Percentiles rank a stretch among this genome's conserved stretches.
These are phyloP conservation scores for Glebionis coronaria DNA, from an alignment of 129 eudicot species.

Conservation along the genomic window DNA sequence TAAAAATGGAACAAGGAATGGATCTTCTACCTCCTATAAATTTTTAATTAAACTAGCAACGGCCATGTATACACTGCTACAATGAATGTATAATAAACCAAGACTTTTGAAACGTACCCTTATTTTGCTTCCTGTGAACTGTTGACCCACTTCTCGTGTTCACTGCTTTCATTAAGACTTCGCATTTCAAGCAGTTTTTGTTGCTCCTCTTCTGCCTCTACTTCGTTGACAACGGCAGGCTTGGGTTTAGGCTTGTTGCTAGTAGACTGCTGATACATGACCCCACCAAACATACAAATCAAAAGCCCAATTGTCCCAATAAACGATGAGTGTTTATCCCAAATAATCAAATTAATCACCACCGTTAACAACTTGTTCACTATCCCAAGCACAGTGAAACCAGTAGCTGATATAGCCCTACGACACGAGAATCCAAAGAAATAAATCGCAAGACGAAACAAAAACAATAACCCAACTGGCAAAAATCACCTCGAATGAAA, in stretches of 20 bases:
- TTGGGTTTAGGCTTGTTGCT: slow-evolving; percentile 48
- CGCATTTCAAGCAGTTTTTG: slow-evolving; percentile 42
- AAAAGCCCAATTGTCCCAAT: slow-evolving; percentile 91
- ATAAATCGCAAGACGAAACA: slow-evolving; percentile 94
- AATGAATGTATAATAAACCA: not conserved
- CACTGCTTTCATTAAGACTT: slow-evolving; percentile 9
- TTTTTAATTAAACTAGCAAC: not conserved
- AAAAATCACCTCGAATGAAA: slow-evolving; percentile 71
- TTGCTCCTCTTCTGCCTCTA: slow-evolving; percentile 18
- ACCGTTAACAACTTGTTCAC: slow-evolving; percentile 91
- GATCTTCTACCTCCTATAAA: slow-evolving; percentile 4
- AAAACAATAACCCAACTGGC: slow-evolving; percentile 84
- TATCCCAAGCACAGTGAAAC: slow-evolving; percentile 95
- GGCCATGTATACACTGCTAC: not conserved
- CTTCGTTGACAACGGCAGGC: slow-evolving; percentile 43
- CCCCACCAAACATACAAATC: slow-evolving; percentile 92
- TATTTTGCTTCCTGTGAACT: too few relatives aligned
- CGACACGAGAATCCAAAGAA: slow-evolving; percentile 98
- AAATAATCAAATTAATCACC: slow-evolving; percentile 84
- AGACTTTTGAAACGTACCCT: not conserved
- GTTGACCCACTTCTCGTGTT: slow-evolving; percentile 10
- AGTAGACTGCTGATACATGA: slow-evolving; percentile 92
- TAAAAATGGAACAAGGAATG: not conserved
- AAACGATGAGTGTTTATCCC: slow-evolving; percentile 90
- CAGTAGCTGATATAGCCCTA: slow-evolving; percentile 94